Percentiles rank a stretch among this genome's conserved stretches.
Evolutionary conservation across 306 rosid species (phyloP).

Genomic region (Oemleria cerasiformis): DNA sequence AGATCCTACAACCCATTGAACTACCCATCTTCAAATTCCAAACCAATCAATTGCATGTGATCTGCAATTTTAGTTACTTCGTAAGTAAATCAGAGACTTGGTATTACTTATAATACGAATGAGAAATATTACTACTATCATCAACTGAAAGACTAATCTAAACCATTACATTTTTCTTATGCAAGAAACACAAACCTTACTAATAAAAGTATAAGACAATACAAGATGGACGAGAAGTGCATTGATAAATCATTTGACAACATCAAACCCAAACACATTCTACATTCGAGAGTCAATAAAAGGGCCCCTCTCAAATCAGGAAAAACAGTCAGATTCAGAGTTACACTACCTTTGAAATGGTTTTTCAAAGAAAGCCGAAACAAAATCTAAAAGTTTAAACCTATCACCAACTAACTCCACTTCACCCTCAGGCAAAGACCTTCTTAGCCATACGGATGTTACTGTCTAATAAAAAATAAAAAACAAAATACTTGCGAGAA

Average conservation of each 20-base stretch:
- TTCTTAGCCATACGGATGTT: neutral
- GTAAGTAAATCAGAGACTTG: neutral
- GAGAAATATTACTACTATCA: neutral
- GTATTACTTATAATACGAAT: neutral
- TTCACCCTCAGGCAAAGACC: neutral
- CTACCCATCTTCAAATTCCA: conserved; percentile 12
- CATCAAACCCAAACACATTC: neutral
- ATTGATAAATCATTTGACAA: neutral
- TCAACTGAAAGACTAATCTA: neutral
- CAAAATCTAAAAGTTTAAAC: neutral
- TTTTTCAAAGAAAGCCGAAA: neutral
- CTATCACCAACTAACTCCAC: neutral
- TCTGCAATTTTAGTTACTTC: conserved; percentile 26
- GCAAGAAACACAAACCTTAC: neutral
- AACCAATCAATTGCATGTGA: conserved; percentile 35
- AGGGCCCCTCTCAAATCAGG: neutral
- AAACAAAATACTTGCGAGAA: neutral
- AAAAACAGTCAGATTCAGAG: neutral
- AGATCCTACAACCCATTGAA: conserved; percentile 12
- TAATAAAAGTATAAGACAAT: neutral
- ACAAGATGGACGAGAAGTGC: neutral
- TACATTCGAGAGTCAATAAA: neutral
- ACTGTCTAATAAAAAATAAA: neutral
- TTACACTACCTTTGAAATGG: neutral
- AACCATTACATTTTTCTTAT: neutral